A percentile compares a stretch with the other conserved stretches of the same genome.
These are phyloP conservation scores for Dactylonectria estremocensis DNA, from an alignment of 2,329 filamentous ascomycete species.

Conservation along the genomic window DNA sequence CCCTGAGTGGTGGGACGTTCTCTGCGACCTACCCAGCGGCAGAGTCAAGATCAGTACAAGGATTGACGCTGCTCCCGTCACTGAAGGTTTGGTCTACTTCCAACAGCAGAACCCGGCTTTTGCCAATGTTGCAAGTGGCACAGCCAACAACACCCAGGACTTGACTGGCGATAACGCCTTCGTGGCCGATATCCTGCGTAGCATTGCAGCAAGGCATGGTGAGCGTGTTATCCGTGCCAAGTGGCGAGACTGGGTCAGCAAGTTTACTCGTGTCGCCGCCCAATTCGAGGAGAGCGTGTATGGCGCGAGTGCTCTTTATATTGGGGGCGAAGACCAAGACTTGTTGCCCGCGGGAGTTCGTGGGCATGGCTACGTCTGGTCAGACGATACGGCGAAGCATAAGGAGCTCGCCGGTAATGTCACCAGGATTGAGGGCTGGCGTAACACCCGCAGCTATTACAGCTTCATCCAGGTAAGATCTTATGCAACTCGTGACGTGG, in stretches of 20 bases:
- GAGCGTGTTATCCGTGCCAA: slow-evolving; percentile 92
- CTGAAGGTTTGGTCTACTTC: slow-evolving; percentile 90
- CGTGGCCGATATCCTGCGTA: slow-evolving; percentile 87
- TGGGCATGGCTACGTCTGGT: slow-evolving; percentile 97
- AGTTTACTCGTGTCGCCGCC: slow-evolving; percentile 92
- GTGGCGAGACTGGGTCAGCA: slow-evolving; percentile 94
- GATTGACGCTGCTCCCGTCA: slow-evolving; percentile 85
- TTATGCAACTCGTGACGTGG: too few relatives aligned
- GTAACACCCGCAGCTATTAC: slow-evolving; percentile 95
- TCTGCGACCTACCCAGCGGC: slow-evolving; percentile 93
- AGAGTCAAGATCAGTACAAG: slow-evolving; percentile 94
- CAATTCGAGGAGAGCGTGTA: slow-evolving; percentile 97
- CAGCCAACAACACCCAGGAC: slow-evolving; percentile 67
- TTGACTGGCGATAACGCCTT: slow-evolving; percentile 90
- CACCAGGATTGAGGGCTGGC: slow-evolving; percentile 95
- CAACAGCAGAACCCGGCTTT: slow-evolving; percentile 81
- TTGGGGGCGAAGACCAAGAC: slow-evolving; percentile 82
- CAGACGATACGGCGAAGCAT: slow-evolving; percentile 83
- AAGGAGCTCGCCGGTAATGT: slow-evolving; percentile 93
- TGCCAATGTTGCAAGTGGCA: slow-evolving; percentile 63
- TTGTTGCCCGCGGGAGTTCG: slow-evolving; percentile 71
- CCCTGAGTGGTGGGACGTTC: slow-evolving; percentile 97
- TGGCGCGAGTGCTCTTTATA: slow-evolving; percentile 90
- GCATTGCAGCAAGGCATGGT: slow-evolving; percentile 88
- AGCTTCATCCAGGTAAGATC: slow-evolving; percentile 85